Percentiles rank a stretch among this genome's conserved stretches.
Evolutionary conservation across 176 grass and related monocot genomes (phyloP).

Genomic region (Rhynchospora pubera): DNA sequence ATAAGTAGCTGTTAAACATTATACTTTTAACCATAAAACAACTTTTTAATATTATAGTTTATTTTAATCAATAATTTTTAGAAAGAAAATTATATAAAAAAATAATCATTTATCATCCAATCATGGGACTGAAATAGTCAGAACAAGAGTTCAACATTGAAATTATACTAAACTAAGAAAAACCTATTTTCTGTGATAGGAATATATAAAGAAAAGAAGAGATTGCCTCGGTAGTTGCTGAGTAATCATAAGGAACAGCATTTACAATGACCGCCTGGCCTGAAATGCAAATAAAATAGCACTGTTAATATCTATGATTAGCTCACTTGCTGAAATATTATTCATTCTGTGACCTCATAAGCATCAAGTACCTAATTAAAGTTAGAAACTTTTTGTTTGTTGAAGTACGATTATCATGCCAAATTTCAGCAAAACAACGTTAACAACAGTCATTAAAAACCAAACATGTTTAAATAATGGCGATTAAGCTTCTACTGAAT

Average conservation of each 20-base stretch:
- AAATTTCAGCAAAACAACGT: not conserved
- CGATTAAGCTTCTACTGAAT: not conserved
- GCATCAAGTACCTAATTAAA: not conserved
- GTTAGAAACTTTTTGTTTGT: not conserved
- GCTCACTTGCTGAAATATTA: not conserved
- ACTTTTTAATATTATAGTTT: not conserved
- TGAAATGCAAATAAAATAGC: conserved; percentile 12
- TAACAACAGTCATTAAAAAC: not conserved
- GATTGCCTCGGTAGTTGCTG: conserved; percentile 54
- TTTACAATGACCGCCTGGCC: conserved; percentile 24
- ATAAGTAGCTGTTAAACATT: too few species aligned
- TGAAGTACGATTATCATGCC: not conserved
- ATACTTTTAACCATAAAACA: not conserved
- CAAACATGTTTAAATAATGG: not conserved
- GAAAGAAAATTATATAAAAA: not conserved
- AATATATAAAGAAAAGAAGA: not conserved
- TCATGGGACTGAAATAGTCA: not conserved
- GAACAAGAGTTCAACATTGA: not conserved
- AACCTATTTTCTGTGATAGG: not conserved
- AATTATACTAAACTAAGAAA: not conserved
- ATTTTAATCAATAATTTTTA: not conserved
- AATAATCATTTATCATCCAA: not conserved
- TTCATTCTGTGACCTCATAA: not conserved
- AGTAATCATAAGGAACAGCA: conserved; percentile 61
- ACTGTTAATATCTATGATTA: not conserved